Percentiles rank a stretch among this genome's conserved stretches.
Evolutionary conservation across 352 stramenopile species (phyloP).

Genomic region (Pythium volutum): DNA sequence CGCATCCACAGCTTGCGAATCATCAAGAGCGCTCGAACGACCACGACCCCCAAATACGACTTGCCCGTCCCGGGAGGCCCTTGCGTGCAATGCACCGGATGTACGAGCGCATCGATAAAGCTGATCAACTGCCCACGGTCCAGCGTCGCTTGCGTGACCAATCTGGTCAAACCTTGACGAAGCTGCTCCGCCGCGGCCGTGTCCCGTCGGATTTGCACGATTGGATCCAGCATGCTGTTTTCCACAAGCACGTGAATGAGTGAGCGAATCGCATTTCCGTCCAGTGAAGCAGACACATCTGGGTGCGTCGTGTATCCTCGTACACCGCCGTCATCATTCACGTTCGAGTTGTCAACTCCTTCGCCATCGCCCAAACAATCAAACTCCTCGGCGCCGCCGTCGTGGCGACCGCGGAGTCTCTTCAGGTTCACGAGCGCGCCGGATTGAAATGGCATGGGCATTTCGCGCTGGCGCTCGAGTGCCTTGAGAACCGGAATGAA

Average conservation of each 20-base stretch:
- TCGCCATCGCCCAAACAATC: neutral
- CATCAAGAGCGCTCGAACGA: slow-evolving; percentile 76
- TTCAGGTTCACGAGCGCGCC: slow-evolving; percentile 71
- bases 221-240: slow-evolving; percentile 60
- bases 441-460: slow-evolving; percentile 71
- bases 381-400: neutral
- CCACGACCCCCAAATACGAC: slow-evolving; percentile 85
- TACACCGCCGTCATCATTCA: slow-evolving; percentile 7
- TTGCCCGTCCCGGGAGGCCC: slow-evolving; percentile 88
- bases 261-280: neutral
- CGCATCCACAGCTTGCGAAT: slow-evolving; percentile 71
- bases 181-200: slow-evolving; percentile 25
- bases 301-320: neutral
- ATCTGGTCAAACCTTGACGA: slow-evolving; percentile 28
- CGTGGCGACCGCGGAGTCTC: neutral
- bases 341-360: slow-evolving; percentile 1
- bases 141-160: slow-evolving; percentile 57
- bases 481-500: slow-evolving; percentile 84
- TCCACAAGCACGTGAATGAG: slow-evolving; percentile 53
- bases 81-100: slow-evolving; percentile 85
- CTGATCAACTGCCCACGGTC: slow-evolving; percentile 69
- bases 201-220: slow-evolving; percentile 80
- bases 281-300: neutral
- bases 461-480: slow-evolving; percentile 68
- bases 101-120: slow-evolving; percentile 69